phyloP scores from a whole-genome alignment of 1,284 basidiomycete genomes.

The Ceratobasidium sp. region DNA sequence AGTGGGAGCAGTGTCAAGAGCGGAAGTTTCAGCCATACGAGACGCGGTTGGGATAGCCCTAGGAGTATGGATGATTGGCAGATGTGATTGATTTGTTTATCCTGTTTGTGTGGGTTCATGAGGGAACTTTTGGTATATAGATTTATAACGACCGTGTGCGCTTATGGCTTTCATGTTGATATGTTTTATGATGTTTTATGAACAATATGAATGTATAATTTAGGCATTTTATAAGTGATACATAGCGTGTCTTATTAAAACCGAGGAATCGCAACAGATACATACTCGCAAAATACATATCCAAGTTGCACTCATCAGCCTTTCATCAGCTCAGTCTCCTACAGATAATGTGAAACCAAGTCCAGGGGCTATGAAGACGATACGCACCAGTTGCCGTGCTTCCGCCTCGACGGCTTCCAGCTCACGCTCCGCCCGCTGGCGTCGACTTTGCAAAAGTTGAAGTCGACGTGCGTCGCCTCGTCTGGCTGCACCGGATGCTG shows the following conservation, averaged over 20 bases:
- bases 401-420: constrained; percentile 21
- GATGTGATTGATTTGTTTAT: constrained; percentile 1
- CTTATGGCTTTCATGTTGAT: background rate
- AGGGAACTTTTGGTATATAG: background rate
- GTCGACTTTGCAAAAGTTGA: constrained; percentile 17
- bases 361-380: background rate
- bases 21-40: background rate
- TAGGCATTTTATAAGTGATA: constrained; percentile 1
- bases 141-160: constrained; percentile 8
- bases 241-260: background rate
- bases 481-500: constrained; percentile 17
- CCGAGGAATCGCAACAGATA: background rate
- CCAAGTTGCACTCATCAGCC: background rate
- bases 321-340: constrained; percentile 22
- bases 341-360: too few relatives aligned
- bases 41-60: constrained; percentile 34
- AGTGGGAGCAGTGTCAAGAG: background rate
- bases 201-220: constrained; percentile 28
- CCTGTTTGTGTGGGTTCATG: background rate
- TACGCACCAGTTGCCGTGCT: constrained; percentile 13
- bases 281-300: background rate
- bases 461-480: constrained; percentile 23
- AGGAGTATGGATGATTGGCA: constrained; percentile 38
- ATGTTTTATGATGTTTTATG: background rate
- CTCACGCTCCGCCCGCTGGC: constrained; percentile 24